Base-by-base conservation (phyloP, 768 basidiomycete genomes). In the Amanita pallidorosea region DNA sequence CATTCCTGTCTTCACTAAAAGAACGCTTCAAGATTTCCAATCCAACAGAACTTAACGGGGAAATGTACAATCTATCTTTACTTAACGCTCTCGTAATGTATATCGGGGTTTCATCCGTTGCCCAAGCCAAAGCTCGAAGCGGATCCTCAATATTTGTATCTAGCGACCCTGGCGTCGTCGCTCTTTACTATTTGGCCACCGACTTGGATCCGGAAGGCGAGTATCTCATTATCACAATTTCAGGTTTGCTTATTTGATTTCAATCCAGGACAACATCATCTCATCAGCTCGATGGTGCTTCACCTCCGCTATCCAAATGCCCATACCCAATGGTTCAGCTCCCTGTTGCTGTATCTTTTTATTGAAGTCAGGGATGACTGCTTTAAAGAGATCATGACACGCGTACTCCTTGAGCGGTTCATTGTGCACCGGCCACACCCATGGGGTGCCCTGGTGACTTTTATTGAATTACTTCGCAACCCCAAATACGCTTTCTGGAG, bases 271-370 rank as follows among this genome's bases (percentile, higher is more conserved):
- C 93, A 96, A 81, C 91, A 98, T 69, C 87, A 92, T 66, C 75
- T 98, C 56, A 70, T 98, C 57, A 90, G 83, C 58, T 83, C 94
- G n/a, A 84, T 95, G 65, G 87, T 91, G 40, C 79, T 93, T 58
- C 95, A 98, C 64, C 73, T 99, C 56, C 89, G 96, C 60, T 98
- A 95, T 75, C 95, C 96, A 29, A 96, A 94, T 61, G 89, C 94
- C 8, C 96, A 99, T 74, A 99, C 95, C 45, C 87, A 91, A 66
- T 99, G 94, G 92, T 98, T 95, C 76, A 89, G 86, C 64, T 87
- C 84, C 41, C 76, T 97, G 56, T 71, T 97, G 49, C 78, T 98
- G 47, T 80, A 92, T 63, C 78, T 95, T 40, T 98, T 97, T 71
- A 60, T 73, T 45, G 87, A 92, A 61, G 76, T 87, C 54, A 79